Percentiles rank a stretch among this genome's conserved stretches.
Evolutionary conservation across 345 rosid species (phyloP).

Genomic region (Gossypium herbaceum): DNA sequence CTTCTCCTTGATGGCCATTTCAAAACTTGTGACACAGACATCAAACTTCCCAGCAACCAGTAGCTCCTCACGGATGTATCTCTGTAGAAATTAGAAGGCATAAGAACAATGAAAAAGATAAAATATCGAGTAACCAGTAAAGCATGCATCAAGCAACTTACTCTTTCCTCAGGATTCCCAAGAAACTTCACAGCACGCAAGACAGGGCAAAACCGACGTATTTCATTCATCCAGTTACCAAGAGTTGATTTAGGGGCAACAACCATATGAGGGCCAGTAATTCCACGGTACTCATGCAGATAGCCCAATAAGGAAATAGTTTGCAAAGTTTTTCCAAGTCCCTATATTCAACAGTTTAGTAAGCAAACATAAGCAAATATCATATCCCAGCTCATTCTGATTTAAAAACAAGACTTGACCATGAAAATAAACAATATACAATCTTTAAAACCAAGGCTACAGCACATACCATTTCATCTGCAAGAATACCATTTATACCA

Average conservation of each 20-base stretch:
- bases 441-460: slow-evolving; percentile 2
- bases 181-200: slow-evolving; percentile 96
- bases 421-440: neutral
- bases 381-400: neutral
- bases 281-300: slow-evolving; percentile 93
- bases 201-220: slow-evolving; percentile 89
- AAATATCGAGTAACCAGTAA: neutral
- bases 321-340: slow-evolving; percentile 98
- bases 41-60: slow-evolving; percentile 97
- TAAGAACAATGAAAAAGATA: slow-evolving; percentile 4
- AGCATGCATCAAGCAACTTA: slow-evolving; percentile 29
- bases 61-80: slow-evolving; percentile 83
- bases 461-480: slow-evolving; percentile 82
- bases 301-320: slow-evolving; percentile 92
- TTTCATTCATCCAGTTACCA: slow-evolving; percentile 99
- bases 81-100: slow-evolving; percentile 39
- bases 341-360: slow-evolving; percentile 40
- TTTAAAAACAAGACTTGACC: neutral
- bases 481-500: slow-evolving; percentile 96
- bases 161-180: slow-evolving; percentile 99
- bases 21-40: slow-evolving; percentile 98
- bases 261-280: slow-evolving; percentile 98
- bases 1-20: slow-evolving; percentile 99
- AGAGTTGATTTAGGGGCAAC: slow-evolving; percentile 99
- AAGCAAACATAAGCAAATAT: neutral